Evolutionary conservation across 169 alveolate genomes (phyloP), one percentile per base, ranked within the genome.

Genomic region (Plasmodium gaboni): DNA sequence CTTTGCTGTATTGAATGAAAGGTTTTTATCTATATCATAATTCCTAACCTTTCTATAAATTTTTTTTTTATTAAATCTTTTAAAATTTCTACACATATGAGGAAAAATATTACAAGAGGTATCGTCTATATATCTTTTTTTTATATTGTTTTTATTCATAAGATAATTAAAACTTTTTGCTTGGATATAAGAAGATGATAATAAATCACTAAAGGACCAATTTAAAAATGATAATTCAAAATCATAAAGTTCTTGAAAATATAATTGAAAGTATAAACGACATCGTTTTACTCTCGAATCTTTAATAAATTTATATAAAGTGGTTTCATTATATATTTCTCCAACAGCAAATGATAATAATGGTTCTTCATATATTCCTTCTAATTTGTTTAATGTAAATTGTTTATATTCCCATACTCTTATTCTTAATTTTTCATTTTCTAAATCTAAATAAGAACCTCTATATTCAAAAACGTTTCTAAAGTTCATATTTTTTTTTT

Each of bases 371-470:
- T 90, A 93, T 48, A 95, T 87, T 8, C 96, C 93, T 87, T 94
- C 97, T 57, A 95, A 87, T n/a, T 92, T 71, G 55, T 95, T 95
- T 15, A 95, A 76, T 32, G 95, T 95, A 55, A 87, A 91, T 70
- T 88, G 89, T 53, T 94, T 92, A 73, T 95, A 95, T 78, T 89
- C 94, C 97, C 97, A 95, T 50, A 94, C 93, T 65, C 93, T 94
- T 71, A 95, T 90, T 48, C 94, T 88, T 48, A 95, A 89, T 68
- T 94, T 95, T 63, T 95, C 97, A 68, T 90, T 65, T 83, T 95
- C 97, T 55, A 95, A 80, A 92, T 95, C 97, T 55, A 92, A 64
- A 64, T 95, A 95, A 15, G 96, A 93, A 15, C 97, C 97, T 60
- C 97, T 72, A 59, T 95, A 95, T 69, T 95, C 97, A 80, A 94